Base-by-base conservation (phyloP, 352 stramenopile species). In the Thalassiosira mediterranea region DNA sequence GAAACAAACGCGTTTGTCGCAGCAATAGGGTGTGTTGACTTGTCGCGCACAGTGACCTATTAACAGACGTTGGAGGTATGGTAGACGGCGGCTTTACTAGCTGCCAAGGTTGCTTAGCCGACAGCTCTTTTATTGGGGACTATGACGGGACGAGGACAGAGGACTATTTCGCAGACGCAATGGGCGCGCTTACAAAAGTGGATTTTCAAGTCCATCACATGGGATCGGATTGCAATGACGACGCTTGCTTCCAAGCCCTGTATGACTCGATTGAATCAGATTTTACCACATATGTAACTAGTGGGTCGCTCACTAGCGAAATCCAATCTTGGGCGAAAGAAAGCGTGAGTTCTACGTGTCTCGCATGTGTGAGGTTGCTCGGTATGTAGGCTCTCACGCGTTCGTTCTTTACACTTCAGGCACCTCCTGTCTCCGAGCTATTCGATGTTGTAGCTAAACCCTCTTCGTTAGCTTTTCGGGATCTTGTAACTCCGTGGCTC, bases 11-110 rank as follows among this genome's bases (percentile, higher is more conserved):
- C 65, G 23, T 10, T 32, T 26, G 72, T 81, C 3, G 38, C 48
- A 13, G 17, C 3, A 15, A 59, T 81, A 48, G 72, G 72, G 2
- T 69, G 47, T 42, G 58, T 48, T 0, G 62, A 48, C 3, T 10
- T 81, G 3, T 66, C 57, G 8, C 13, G 53, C 25, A 21, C 28
- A 15, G 68, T 53, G 28, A 21, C 40, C 44, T 72, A 51, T 44
- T 40, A 62, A 49, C 40, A 15, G 61, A 19, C 37, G 29, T 17
- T 19, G 26, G 51, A 46, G 49, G 17, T 29, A 64, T 28, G 15
- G 4, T 21, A 31, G 40, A 46, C 17, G 37, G 32, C 0, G 37
- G 54, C 21, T 37, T 25, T 21, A 11, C 44, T 51, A 19, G 15
- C 7, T 42, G 54, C 15, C 31, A 34, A 10, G 2, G 31, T 4